Evolutionary conservation across 306 rosid species (phyloP), one percentile per base, ranked within the genome.

Genomic region (Macrotyloma uniflorum): DNA sequence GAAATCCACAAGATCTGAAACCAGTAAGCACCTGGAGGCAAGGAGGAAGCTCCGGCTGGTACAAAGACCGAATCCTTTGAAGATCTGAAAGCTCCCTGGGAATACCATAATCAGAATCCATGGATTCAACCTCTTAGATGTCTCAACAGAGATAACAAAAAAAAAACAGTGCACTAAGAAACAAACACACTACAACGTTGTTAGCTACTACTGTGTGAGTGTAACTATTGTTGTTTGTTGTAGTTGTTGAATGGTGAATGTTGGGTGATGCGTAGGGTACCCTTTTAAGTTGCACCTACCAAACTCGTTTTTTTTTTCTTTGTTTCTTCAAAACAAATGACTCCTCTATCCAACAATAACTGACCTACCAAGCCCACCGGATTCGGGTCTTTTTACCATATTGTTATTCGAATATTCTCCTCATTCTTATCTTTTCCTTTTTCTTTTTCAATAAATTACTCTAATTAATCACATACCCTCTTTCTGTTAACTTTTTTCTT

Each of bases 51-150:
- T 79, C 84, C 0, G 97, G 98, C 26, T 90, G 88, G 87, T 93
- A 91, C 38, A 80, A 86, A 70, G 98, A 91, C 61, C 97, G 87
- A 76, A 82, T 59, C 49, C 87, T 83, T 79, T 94, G 97, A 50
- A 94, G 94, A 84, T 84, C 98, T 54, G 98, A 94, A 86, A 94
- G 98, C 49, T 94, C 91, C 65, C 98, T 87, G 50, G 96, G 94
- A 76, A 91, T 90, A 85, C 97, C 96, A 84, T 94, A 94, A 67
- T 94, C 97, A 57, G 98, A 94, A 83, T 94, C 96, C 87, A 84
- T 84, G 54, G 82, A 58, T 77, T 51, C 45, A 42, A 14, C 51
- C 43, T 16, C 28, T 24, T 46, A 2, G 71, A 13, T 36, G 38
- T 43, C 45, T 45, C 15, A 67, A 19, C 35, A 3, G 16, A n/a